Evolutionary conservation across 345 rosid species (phyloP).

Genomic region (Lepidium sativum): DNA sequence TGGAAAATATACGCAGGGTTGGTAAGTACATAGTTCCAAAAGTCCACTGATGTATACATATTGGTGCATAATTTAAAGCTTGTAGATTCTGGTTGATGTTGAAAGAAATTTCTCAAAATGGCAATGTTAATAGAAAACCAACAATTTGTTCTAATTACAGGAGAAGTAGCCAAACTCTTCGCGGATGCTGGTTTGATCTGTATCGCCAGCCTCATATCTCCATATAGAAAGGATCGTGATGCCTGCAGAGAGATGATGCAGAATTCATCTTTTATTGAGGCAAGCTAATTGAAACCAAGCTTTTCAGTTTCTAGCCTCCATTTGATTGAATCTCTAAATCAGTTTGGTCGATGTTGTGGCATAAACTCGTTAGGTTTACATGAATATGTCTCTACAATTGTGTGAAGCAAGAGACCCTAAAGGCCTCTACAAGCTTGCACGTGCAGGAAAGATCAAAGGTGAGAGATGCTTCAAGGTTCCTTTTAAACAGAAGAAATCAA

Average conservation of each 20-base stretch:
- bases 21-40: constrained; percentile 42
- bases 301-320: background rate
- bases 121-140: background rate
- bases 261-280: constrained; percentile 69
- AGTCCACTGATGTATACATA: background rate
- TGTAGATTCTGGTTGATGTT: background rate
- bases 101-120: background rate
- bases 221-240: constrained; percentile 75
- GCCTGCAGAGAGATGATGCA: constrained; percentile 77
- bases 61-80: background rate
- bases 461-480: constrained; percentile 8
- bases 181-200: constrained; percentile 89
- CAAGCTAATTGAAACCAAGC: constrained; percentile 17
- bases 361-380: constrained; percentile 55
- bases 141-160: constrained; percentile 20
- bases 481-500: background rate
- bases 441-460: constrained; percentile 91
- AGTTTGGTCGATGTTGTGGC: constrained; percentile 28
- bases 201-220: constrained; percentile 89
- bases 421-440: constrained; percentile 90
- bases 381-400: constrained; percentile 75
- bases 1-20: constrained; percentile 85
- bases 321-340: background rate
- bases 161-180: constrained; percentile 91
- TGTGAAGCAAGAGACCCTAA: constrained; percentile 88